Conservation (phyloP, 2,329 filamentous ascomycete species). For the Septoria petroselini region DNA sequence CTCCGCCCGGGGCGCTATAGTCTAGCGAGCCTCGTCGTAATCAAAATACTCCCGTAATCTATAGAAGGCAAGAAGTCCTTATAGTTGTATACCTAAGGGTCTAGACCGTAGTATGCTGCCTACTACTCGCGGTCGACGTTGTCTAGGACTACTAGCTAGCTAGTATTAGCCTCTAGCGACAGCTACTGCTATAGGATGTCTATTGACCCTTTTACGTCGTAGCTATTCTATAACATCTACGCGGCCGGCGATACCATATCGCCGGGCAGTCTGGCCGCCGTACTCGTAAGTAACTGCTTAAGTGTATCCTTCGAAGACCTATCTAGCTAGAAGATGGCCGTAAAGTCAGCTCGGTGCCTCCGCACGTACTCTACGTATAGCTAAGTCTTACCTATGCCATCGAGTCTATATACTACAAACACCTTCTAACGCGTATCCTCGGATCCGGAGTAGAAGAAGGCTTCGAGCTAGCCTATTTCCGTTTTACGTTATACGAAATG, state of each 20-base stretch:
- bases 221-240: background rate
- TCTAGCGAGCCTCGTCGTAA: conserved; percentile 31
- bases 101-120: conserved; percentile 8
- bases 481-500: background rate
- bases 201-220: too few species aligned
- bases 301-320: conserved; percentile 34
- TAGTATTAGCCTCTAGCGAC: background rate
- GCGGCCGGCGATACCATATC: too few species aligned
- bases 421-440: conserved; percentile 16
- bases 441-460: background rate
- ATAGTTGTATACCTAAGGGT: conserved; percentile 29
- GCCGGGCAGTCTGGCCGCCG: too few species aligned
- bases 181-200: background rate
- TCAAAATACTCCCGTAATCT: conserved; percentile 33
- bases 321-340: conserved; percentile 39
- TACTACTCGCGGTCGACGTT: conserved; percentile 34
- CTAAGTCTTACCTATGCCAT: conserved; percentile 36
- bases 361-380: conserved; percentile 13
- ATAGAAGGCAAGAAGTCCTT: conserved; percentile 14
- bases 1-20: background rate
- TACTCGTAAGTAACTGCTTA: conserved; percentile 25
- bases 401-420: conserved; percentile 32
- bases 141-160: conserved; percentile 40
- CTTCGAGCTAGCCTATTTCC: background rate
- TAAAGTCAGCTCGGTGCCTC: conserved; percentile 24